Conservation (phyloP, 805 yeast species). For the Priceomyces carsonii region DNA sequence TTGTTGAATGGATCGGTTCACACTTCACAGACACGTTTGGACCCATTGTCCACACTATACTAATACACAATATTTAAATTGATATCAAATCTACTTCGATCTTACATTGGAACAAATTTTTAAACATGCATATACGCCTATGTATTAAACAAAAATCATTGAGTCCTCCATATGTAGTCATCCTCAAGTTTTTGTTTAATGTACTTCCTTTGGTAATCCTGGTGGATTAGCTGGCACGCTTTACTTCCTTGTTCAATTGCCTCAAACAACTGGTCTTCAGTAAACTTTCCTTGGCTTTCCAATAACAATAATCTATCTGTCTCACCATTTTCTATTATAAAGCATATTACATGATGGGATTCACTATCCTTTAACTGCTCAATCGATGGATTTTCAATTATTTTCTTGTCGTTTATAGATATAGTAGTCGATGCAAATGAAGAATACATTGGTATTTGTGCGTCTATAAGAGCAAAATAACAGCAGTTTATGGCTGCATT, state of each 20-base stretch:
- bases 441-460: constrained; percentile 69
- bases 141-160: background rate
- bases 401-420: constrained; percentile 30
- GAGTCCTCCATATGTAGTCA: constrained; percentile 60
- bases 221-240: constrained; percentile 47
- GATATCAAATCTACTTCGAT: background rate
- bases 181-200: constrained; percentile 48
- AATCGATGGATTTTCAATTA: constrained; percentile 47
- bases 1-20: constrained; percentile 22
- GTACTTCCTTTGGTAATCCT: constrained; percentile 44
- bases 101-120: too few species aligned
- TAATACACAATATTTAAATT: constrained; percentile 10
- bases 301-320: constrained; percentile 60
- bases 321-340: constrained; percentile 50
- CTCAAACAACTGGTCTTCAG: constrained; percentile 52
- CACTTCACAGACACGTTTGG: constrained; percentile 25
- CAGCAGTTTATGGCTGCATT: constrained; percentile 73
- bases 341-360: constrained; percentile 70
- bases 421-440: constrained; percentile 61
- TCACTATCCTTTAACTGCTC: constrained; percentile 41
- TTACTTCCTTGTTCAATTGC: constrained; percentile 54
- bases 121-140: background rate
- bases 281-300: constrained; percentile 74
- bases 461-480: constrained; percentile 74
- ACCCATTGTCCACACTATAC: constrained; percentile 47